A percentile compares a stretch with the other conserved stretches of the same genome.
These are phyloP conservation scores for Sordariomycetes sp. DNA, from an alignment of 2,329 filamentous ascomycete species.

Conservation along the genomic window DNA sequence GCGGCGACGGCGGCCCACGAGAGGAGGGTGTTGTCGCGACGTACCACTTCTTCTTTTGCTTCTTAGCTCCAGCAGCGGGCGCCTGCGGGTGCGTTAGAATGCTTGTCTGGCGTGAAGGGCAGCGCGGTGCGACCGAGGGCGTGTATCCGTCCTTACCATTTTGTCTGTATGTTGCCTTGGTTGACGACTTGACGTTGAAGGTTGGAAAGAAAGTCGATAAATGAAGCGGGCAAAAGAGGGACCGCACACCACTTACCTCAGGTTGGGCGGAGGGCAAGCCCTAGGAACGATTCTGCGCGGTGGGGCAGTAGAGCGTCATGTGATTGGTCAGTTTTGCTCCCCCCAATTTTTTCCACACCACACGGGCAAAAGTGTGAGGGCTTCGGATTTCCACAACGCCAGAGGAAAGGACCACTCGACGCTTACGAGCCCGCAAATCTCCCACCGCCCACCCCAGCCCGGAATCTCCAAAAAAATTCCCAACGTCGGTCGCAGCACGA, in stretches of 20 bases:
- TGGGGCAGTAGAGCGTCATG: slow-evolving; percentile 13
- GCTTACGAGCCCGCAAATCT: not conserved
- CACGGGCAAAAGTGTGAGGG: slow-evolving; percentile 5
- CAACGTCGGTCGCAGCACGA: not conserved
- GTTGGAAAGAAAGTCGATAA: slow-evolving; percentile 9
- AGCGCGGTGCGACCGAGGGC: not conserved
- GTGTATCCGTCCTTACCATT: slow-evolving; percentile 20
- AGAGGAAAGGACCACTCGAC: not conserved
- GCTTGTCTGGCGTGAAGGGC: not conserved
- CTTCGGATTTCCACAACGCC: slow-evolving; percentile 2
- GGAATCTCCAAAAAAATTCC: not conserved
- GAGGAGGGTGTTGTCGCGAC: slow-evolving; percentile 5
- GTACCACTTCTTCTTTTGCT: slow-evolving; percentile 38
- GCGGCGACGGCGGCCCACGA: not conserved
- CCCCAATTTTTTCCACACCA: slow-evolving; percentile 20
- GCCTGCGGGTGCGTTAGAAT: slow-evolving; percentile 17
- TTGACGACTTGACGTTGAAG: slow-evolving; percentile 16
- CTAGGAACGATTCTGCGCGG: slow-evolving; percentile 23
- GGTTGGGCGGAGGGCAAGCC: slow-evolving; percentile 20
- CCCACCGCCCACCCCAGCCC: slow-evolving; percentile 1
- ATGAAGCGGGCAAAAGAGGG: slow-evolving; percentile 2
- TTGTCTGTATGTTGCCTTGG: slow-evolving; percentile 23
- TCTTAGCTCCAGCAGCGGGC: slow-evolving; percentile 32
- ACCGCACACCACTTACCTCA: slow-evolving; percentile 3
- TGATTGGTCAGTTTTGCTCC: slow-evolving; percentile 22